These are phyloP conservation scores for Pseudogymnoascus sp. DNA, from an alignment of 2,329 filamentous ascomycete species.

Conservation along the genomic window DNA sequence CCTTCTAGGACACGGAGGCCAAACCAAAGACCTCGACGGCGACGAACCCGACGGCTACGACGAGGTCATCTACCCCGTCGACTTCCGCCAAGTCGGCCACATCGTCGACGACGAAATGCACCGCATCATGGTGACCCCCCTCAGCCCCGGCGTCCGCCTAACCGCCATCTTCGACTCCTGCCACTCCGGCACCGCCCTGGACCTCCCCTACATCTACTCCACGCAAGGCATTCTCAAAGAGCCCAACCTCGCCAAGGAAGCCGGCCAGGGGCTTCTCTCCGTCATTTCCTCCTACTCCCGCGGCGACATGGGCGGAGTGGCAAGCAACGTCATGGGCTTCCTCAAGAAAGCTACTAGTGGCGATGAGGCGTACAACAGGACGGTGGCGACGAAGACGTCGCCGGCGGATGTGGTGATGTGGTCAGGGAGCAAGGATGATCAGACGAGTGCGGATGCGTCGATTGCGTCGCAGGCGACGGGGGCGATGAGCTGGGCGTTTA, in stretches of 20 bases:
- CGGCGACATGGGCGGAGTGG: conserved; percentile 77
- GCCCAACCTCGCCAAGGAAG: conserved; percentile 61
- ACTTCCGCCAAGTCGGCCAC: conserved; percentile 71
- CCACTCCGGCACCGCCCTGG: conserved; percentile 59
- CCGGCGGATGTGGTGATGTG: conserved; percentile 97
- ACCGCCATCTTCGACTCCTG: conserved; percentile 65
- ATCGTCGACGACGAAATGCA: conserved; percentile 83
- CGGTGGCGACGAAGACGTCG: conserved; percentile 82
- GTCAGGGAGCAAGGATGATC: conserved; percentile 91
- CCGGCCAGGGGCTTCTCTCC: conserved; percentile 55
- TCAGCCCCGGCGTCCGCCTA: conserved; percentile 75
- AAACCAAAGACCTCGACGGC: conserved; percentile 70
- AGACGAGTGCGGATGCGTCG: conserved; percentile 89
- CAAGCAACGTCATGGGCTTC: conserved; percentile 66
- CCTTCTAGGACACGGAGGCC: conserved; percentile 71
- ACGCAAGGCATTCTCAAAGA: conserved; percentile 63
- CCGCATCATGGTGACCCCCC: conserved; percentile 62
- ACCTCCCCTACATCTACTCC: conserved; percentile 62
- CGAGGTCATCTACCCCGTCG: conserved; percentile 77
- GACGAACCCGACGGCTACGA: conserved; percentile 78
- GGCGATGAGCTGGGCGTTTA: conserved; percentile 98
- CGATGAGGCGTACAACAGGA: conserved; percentile 69
- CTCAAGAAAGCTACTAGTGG: conserved; percentile 82
- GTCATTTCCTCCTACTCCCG: conserved; percentile 52
- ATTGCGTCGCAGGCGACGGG: conserved; percentile 87